Percentiles rank a stretch among this genome's conserved stretches.
These are phyloP conservation scores for Ustilago lituana DNA, from an alignment of 1,284 basidiomycete species.

Conservation along the genomic window DNA sequence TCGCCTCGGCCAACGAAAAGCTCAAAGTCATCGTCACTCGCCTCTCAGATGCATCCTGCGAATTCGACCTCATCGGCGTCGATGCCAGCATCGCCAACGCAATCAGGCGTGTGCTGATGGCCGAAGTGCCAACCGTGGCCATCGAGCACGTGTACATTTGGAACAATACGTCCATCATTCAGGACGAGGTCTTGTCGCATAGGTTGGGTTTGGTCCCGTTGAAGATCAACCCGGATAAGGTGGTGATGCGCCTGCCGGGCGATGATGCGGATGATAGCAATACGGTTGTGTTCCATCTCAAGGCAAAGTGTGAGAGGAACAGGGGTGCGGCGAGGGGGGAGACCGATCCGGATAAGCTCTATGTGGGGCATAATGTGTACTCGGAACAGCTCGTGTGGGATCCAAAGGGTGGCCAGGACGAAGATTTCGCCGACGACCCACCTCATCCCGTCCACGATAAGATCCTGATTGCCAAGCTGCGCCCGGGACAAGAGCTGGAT, in stretches of 20 bases:
- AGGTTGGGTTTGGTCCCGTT: slow-evolving; percentile 90
- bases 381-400: slow-evolving; percentile 84
- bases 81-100: slow-evolving; percentile 97
- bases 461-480: slow-evolving; percentile 91
- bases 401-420: slow-evolving; percentile 84
- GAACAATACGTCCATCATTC: slow-evolving; percentile 95
- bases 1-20: slow-evolving; percentile 33
- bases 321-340: slow-evolving; percentile 71
- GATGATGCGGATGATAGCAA: slow-evolving; percentile 81
- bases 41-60: slow-evolving; percentile 71
- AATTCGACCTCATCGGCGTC: slow-evolving; percentile 94
- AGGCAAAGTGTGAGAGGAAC: slow-evolving; percentile 78
- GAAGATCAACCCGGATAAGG: slow-evolving; percentile 79
- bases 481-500: slow-evolving; percentile 85
- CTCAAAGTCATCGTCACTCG: slow-evolving; percentile 57
- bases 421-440: slow-evolving; percentile 69
- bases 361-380: slow-evolving; percentile 71
- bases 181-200: slow-evolving; percentile 92
- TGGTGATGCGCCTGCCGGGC: slow-evolving; percentile 68
- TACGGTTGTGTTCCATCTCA: slow-evolving; percentile 87
- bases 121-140: slow-evolving; percentile 85
- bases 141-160: slow-evolving; percentile 93
- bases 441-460: slow-evolving; percentile 81
- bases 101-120: slow-evolving; percentile 87
- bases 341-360: slow-evolving; percentile 58